Evolutionary conservation across 805 yeast species (phyloP).

Genomic region (Candida maltosa): DNA sequence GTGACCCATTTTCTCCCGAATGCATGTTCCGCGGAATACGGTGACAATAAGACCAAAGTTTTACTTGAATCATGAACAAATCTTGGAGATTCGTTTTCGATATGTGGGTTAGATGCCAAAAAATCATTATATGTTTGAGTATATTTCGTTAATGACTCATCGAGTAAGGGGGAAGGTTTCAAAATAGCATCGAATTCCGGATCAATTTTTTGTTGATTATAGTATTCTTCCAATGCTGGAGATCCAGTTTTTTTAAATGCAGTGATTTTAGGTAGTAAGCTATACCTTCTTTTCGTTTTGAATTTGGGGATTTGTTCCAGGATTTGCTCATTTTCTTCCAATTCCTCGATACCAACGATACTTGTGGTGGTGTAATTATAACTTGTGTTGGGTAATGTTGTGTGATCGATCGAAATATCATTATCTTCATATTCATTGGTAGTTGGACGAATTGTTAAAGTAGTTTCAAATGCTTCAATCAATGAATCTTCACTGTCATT

Average conservation of each 20-base stretch:
- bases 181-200: constrained; percentile 25
- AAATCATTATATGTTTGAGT: constrained; percentile 43
- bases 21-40: constrained; percentile 66
- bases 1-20: constrained; percentile 78
- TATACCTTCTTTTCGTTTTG: constrained; percentile 28
- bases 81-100: constrained; percentile 36
- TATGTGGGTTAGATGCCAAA: constrained; percentile 39
- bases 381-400: constrained; percentile 25
- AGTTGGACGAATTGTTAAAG: constrained; percentile 38
- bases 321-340: constrained; percentile 31
- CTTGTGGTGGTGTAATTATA: constrained; percentile 25
- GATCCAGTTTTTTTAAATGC: constrained; percentile 12
- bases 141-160: constrained; percentile 32
- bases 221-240: constrained; percentile 14
- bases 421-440: constrained; percentile 31
- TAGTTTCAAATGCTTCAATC: constrained; percentile 42
- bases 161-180: constrained; percentile 34
- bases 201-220: constrained; percentile 9
- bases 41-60: constrained; percentile 63
- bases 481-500: constrained; percentile 36
- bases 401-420: constrained; percentile 37
- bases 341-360: constrained; percentile 30
- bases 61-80: constrained; percentile 36
- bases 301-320: constrained; percentile 37
- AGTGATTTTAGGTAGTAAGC: constrained; percentile 24